Evolutionary conservation across 202 grass and related monocot species (phyloP).

Genomic region (Cymbopogon flexuosus): DNA sequence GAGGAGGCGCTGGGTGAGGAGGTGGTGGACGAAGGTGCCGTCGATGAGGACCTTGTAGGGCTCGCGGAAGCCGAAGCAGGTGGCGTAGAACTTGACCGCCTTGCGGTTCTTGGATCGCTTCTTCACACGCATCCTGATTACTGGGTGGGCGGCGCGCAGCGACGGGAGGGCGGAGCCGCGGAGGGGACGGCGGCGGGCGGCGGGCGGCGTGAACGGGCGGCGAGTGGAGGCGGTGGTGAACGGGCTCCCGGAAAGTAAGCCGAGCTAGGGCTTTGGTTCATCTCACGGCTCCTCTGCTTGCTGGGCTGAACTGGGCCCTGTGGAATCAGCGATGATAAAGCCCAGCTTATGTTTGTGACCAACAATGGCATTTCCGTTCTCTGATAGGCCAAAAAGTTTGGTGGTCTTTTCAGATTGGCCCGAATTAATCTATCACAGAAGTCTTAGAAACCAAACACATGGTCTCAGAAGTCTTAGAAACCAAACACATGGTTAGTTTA

Average conservation of each 20-base stretch:
- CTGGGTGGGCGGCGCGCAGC: not conserved
- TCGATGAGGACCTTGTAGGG: slow-evolving; percentile 76
- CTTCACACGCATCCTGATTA: slow-evolving; percentile 68
- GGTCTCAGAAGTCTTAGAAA: too few relatives aligned
- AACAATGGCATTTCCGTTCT: not conserved
- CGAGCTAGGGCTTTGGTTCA: not conserved
- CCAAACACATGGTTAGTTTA: too few relatives aligned
- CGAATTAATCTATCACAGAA: too few relatives aligned
- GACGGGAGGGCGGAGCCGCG: not conserved
- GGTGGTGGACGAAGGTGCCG: slow-evolving; percentile 77
- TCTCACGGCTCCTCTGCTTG: not conserved
- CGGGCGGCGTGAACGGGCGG: not conserved
- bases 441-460: too few relatives aligned
- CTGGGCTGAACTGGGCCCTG: not conserved
- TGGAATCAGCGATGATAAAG: not conserved
- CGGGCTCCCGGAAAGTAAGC: not conserved
- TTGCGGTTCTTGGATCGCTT: slow-evolving; percentile 71
- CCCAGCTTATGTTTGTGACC: not conserved
- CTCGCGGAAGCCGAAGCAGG: slow-evolving; percentile 83
- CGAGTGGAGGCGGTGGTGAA: not conserved
- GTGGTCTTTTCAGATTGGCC: not conserved
- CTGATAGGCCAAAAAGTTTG: not conserved
- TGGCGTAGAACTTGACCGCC: slow-evolving; percentile 72
- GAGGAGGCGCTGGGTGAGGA: slow-evolving; percentile 49
- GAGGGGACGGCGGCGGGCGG: not conserved